Conservation (phyloP, 345 rosid species). For the Citrus sp. region DNA sequence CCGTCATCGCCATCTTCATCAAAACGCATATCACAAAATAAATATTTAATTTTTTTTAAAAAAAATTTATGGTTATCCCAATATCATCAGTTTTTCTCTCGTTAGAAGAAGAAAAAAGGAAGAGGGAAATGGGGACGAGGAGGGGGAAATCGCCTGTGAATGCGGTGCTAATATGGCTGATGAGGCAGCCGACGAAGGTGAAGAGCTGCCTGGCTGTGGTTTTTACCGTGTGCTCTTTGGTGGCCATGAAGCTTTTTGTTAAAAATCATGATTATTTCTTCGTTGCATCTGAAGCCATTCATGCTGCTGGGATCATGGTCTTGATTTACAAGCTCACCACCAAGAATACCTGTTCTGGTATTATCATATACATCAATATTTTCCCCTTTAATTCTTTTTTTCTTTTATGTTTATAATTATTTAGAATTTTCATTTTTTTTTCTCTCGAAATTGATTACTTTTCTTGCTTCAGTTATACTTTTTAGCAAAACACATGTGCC, state of each 20-base stretch:
- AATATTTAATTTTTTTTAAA: background rate
- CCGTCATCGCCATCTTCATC: background rate
- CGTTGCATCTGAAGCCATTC: conserved; percentile 58
- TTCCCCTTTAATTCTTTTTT: too few species aligned
- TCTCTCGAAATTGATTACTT: background rate
- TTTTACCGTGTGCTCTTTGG: conserved; percentile 25
- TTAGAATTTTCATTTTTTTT: background rate
- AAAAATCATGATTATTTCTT: conserved; percentile 45
- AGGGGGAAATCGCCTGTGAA: conserved; percentile 43
- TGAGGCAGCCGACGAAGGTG: conserved; percentile 48
- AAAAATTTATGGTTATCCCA: too few species aligned
- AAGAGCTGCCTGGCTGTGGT: conserved; percentile 37
- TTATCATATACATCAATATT: too few species aligned
- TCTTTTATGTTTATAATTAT: too few species aligned
- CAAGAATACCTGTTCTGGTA: conserved; percentile 68
- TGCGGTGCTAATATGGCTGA: conserved; percentile 36
- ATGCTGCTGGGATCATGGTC: conserved; percentile 57
- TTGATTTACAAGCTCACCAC: conserved; percentile 64
- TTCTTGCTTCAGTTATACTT: too few species aligned
- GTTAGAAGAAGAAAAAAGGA: background rate
- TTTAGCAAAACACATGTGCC: too few species aligned
- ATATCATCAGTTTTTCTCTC: background rate
- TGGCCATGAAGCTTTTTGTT: conserved; percentile 34
- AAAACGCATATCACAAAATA: background rate
- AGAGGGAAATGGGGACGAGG: conserved; percentile 49